phyloP scores from a whole-genome alignment of 225 moss, liverwort and hornwort species.

The Straminergon stramineum region DNA sequence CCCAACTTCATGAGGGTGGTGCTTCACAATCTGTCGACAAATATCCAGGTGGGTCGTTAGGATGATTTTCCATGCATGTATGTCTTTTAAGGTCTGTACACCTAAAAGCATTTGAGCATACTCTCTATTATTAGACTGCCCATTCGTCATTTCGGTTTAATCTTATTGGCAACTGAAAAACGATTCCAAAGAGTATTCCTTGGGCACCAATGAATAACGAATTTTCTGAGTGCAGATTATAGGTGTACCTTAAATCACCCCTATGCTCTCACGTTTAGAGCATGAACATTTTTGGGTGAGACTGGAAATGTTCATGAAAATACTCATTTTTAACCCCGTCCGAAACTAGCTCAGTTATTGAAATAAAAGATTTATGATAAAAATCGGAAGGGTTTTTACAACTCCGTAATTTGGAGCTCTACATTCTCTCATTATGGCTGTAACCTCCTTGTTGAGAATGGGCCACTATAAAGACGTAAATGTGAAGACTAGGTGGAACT shows the following conservation, averaged over 20 bases:
- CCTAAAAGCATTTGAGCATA: neutral
- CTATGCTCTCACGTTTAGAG: neutral
- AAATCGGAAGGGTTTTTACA: neutral
- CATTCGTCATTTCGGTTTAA: neutral
- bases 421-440: neutral
- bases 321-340: neutral
- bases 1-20: constrained; percentile 97
- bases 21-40: constrained; percentile 80
- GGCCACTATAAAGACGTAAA: neutral
- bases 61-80: no score
- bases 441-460: neutral
- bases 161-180: neutral
- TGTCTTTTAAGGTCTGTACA: neutral
- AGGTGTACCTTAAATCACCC: neutral
- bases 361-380: neutral
- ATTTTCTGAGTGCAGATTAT: neutral
- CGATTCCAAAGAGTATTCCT: neutral
- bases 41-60: neutral
- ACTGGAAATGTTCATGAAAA: neutral
- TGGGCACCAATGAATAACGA: neutral
- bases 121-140: neutral
- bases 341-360: neutral
- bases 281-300: neutral
- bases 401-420: neutral
- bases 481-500: neutral